Conservation (phyloP, 2,329 filamentous ascomycete genomes). For the Delphinella strobiligena region DNA sequence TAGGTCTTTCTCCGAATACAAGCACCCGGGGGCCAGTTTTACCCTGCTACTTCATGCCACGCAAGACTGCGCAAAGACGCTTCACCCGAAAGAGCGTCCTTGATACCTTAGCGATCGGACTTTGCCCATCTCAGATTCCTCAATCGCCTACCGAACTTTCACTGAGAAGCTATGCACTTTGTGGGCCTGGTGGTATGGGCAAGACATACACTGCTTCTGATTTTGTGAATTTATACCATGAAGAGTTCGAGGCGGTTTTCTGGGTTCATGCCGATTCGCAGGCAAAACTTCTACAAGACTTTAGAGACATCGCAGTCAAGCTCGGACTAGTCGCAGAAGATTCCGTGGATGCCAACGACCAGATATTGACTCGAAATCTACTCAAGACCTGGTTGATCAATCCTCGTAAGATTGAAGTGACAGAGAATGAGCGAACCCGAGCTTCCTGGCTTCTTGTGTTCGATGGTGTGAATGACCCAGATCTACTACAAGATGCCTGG, state of each 20-base stretch:
- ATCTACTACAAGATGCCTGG: conserved; percentile 5
- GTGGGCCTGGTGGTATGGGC: conserved; percentile 11
- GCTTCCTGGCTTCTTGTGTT: conserved; percentile 7
- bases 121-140: not conserved
- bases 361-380: conserved; percentile 5
- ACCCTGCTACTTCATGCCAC: not conserved
- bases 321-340: conserved; percentile 13
- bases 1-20: not conserved
- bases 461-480: conserved; percentile 1
- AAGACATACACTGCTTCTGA: conserved; percentile 29
- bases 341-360: conserved; percentile 7
- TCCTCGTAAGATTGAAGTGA: not conserved
- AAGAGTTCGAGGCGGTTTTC: conserved; percentile 21
- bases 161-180: conserved; percentile 1
- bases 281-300: conserved; percentile 21
- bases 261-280: conserved; percentile 26
- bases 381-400: conserved; percentile 7
- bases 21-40: not conserved
- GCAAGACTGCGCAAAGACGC: not conserved
- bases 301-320: conserved; percentile 18
- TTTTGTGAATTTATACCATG: conserved; percentile 20
- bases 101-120: not conserved
- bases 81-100: not conserved
- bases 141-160: not conserved
- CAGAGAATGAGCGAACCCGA: too few relatives aligned